Evolutionary conservation across 257 asterid species (phyloP), one percentile per base, ranked within the genome.

Genomic region (Thymus quinquecostatus): DNA sequence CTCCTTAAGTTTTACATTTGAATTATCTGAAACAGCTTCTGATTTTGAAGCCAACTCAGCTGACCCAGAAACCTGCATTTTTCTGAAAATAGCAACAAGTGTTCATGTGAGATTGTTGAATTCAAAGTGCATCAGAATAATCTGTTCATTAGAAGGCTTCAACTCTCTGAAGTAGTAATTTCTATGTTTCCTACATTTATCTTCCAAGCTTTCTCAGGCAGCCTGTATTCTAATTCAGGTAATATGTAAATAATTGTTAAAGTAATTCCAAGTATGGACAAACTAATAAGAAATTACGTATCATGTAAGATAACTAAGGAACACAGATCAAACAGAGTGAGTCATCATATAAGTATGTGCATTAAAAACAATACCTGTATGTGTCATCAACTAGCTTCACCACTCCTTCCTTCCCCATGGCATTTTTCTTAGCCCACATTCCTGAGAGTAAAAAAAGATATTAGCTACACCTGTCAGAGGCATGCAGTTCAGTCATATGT

Each of bases 311-410:
- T 59, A 44, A 28, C 43, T 41, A 49, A 36, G 44, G 34, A 61
- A n/a, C 7, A 70, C 32, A 38, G 29, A 60, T 41, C 56, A 51
- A n/a, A 5, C 21, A 12, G 62, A 48, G 69, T 32, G 61, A 29
- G 45, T 27, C 45, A n/a, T 71, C 49, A 45, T 60, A 41, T 13
- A 71, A 69, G 59, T 62, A 38, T 44, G 29, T 54, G 29, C 3
- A 57, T 33, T n/a, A n/a, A 73, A 74, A 66, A 58, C 9, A 74
- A 71, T 48, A 87, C 99, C 99, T 92, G 91, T 89, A 87, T 76
- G 88, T 95, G 75, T 95, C 98, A 78, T 95, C 96, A 48, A 95
- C 90, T 66, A 92, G 83, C 84, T 90, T 92, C 21, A 96, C 96
- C 63, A 90, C 95, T 58, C 85, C 92, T 78, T 88, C 92, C 86